Conservation (phyloP, 2,329 filamentous ascomycete genomes). For the Tricladium varicosporioides region DNA sequence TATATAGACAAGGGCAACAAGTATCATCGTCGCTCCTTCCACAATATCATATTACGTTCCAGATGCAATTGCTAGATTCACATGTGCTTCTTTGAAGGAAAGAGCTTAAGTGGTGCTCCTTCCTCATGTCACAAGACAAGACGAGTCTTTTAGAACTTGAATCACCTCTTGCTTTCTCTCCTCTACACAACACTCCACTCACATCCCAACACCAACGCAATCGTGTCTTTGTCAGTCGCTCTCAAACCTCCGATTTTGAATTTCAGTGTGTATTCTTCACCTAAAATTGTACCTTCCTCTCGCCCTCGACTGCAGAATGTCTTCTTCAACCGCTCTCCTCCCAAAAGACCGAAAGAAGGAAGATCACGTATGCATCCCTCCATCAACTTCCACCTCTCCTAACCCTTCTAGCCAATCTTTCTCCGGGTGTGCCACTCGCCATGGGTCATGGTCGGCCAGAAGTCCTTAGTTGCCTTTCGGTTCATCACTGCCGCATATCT, state of each 20-base stretch:
- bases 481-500: constrained; percentile 26
- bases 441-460: constrained; percentile 32
- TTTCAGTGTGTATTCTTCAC: constrained; percentile 6
- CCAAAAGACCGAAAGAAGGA: constrained; percentile 28
- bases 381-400: constrained; percentile 4
- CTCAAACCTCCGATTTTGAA: background rate
- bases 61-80: no score
- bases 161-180: no score
- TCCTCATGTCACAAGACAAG: no score
- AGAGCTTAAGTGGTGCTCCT: no score
- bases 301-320: constrained; percentile 24
- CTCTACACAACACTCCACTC: background rate
- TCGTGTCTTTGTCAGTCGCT: background rate
- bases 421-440: constrained; percentile 36
- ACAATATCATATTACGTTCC: no score
- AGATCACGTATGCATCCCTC: constrained; percentile 25
- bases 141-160: no score
- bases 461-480: constrained; percentile 27
- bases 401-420: constrained; percentile 31
- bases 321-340: constrained; percentile 35
- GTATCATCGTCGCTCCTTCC: no score
- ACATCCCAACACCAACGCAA: constrained; percentile 8
- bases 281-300: background rate
- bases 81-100: no score
- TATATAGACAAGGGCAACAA: no score